These are phyloP conservation scores for Neoboletus magnificus DNA, from an alignment of 768 basidiomycete species.

Conservation along the genomic window DNA sequence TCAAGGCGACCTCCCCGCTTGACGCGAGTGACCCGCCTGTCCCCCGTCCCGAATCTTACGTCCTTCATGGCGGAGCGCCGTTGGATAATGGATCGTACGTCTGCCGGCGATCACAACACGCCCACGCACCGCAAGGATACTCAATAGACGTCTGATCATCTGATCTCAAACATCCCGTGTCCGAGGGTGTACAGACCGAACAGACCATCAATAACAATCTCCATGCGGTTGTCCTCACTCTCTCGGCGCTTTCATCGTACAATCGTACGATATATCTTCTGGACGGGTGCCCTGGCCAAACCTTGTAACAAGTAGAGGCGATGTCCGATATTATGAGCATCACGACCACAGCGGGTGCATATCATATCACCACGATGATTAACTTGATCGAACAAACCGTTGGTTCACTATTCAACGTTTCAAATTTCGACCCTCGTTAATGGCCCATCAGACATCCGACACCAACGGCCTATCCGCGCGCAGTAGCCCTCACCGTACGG, in stretches of 20 bases:
- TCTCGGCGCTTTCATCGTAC: no score
- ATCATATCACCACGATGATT: not conserved
- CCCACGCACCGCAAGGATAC: not conserved
- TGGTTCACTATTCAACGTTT: not conserved
- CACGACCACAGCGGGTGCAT: not conserved
- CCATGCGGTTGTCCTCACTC: no score
- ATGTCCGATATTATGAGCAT: not conserved
- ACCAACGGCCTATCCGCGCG: not conserved
- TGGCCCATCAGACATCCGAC: not conserved
- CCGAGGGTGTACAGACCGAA: not conserved
- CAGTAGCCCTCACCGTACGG: not conserved
- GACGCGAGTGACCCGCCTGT: conserved; percentile 4
- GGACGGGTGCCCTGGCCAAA: not conserved
- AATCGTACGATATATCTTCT: not conserved
- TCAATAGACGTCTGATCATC: conserved; percentile 1
- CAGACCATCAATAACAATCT: conserved; percentile 3
- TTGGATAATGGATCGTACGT: not conserved
- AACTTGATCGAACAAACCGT: conserved; percentile 1
- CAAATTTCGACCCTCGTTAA: not conserved
- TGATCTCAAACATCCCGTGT: conserved; percentile 6
- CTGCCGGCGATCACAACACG: conserved; percentile 23
- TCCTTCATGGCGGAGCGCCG: conserved; percentile 2
- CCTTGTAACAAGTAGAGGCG: not conserved
- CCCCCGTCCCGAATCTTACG: conserved; percentile 7
- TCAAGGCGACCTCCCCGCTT: not conserved